These are phyloP conservation scores for Jackrogersella multiformis DNA, from an alignment of 495 filamentous ascomycete genomes.

Conservation along the genomic window DNA sequence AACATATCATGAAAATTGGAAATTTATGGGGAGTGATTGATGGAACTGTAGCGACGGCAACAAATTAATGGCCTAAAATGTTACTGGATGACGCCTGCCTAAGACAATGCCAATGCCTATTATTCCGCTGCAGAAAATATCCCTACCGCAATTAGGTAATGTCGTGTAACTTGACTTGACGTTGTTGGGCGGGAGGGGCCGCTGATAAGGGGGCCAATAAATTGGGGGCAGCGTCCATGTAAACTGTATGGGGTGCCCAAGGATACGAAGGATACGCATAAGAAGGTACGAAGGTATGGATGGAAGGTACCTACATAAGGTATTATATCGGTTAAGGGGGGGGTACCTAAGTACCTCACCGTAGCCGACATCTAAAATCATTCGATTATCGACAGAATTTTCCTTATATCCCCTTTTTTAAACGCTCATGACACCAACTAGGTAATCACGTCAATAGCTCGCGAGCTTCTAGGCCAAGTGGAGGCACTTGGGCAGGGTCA, in stretches of 20 bases:
- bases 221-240: neutral
- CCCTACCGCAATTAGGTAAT: neutral
- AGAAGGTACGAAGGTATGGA: no score
- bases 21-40: neutral
- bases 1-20: neutral
- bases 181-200: conserved; percentile 19
- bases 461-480: neutral
- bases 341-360: no score
- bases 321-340: neutral
- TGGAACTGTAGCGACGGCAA: neutral
- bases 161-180: conserved; percentile 11
- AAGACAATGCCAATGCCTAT: no score
- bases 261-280: neutral
- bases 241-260: neutral
- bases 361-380: neutral
- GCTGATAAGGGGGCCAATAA: conserved; percentile 3
- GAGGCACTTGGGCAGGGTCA: no score
- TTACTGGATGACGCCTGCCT: neutral
- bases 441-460: neutral
- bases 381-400: conserved; percentile 7
- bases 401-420: neutral
- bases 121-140: conserved; percentile 15
- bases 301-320: neutral
- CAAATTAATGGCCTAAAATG: neutral
- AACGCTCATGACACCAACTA: neutral